Conservation (phyloP, 108 stramenopile genomes). For the Cyclotella sp. region DNA sequence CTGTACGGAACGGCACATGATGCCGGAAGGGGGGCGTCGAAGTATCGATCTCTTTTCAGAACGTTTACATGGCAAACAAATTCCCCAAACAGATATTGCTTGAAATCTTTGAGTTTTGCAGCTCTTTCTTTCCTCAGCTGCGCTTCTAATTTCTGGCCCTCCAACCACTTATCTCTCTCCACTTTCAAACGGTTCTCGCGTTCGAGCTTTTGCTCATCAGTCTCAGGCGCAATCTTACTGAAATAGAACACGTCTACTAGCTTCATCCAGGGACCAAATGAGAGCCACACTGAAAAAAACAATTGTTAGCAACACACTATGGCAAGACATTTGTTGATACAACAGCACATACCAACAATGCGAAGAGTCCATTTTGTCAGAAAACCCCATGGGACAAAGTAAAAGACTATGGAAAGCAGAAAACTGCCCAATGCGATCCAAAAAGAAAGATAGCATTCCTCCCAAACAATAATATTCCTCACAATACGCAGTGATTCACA, state of each 20-base stretch:
- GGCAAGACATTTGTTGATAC: not conserved
- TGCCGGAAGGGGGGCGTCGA: constrained; percentile 67
- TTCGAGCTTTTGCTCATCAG: constrained; percentile 54
- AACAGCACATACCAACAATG: constrained; percentile 29
- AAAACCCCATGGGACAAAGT: constrained; percentile 77
- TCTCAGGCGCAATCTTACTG: constrained; percentile 47
- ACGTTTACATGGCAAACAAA: constrained; percentile 67
- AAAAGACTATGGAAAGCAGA: constrained; percentile 53
- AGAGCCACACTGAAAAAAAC: constrained; percentile 45
- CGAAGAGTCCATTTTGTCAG: constrained; percentile 67
- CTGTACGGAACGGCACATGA: constrained; percentile 69
- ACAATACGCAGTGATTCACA: constrained; percentile 58
- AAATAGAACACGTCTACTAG: constrained; percentile 67
- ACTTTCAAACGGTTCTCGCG: constrained; percentile 21
- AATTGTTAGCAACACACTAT: not conserved
- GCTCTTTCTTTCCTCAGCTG: constrained; percentile 62
- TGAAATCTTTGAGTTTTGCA: constrained; percentile 75
- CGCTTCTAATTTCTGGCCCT: constrained; percentile 41
- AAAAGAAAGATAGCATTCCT: constrained; percentile 76
- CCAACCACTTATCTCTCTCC: constrained; percentile 33
- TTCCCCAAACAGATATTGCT: constrained; percentile 78
- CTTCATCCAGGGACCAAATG: constrained; percentile 90
- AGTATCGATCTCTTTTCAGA: constrained; percentile 69
- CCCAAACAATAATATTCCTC: constrained; percentile 78
- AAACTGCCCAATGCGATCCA: constrained; percentile 66